These are phyloP conservation scores for Crinitomyces ghanaensis DNA, from an alignment of 805 yeast species.

Conservation along the genomic window DNA sequence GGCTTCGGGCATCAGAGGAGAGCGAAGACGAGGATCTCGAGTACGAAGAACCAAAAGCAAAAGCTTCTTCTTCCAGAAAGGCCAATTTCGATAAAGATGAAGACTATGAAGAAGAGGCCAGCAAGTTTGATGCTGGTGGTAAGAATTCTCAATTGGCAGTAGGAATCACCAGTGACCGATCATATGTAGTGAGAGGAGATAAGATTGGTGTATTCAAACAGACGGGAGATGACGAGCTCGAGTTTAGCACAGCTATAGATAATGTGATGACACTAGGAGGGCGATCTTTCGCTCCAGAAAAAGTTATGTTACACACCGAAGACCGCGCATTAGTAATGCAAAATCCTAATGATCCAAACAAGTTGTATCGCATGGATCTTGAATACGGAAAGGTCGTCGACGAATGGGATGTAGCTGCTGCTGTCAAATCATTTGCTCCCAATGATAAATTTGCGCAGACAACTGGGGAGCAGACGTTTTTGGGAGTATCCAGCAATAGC, in stretches of 20 bases:
- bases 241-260: constrained; percentile 57
- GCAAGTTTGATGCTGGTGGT: constrained; percentile 23
- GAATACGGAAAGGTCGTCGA: constrained; percentile 75
- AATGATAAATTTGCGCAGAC: constrained; percentile 62
- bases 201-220: constrained; percentile 71
- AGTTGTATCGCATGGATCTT: constrained; percentile 64
- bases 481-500: constrained; percentile 56
- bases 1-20: constrained; percentile 14
- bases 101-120: constrained; percentile 18
- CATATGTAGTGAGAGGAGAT: constrained; percentile 71
- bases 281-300: constrained; percentile 40
- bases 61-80: constrained; percentile 18
- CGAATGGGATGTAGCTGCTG: constrained; percentile 51
- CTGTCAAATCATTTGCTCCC: constrained; percentile 53
- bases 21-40: constrained; percentile 28
- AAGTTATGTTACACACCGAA: constrained; percentile 65
- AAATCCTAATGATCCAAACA: constrained; percentile 33
- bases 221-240: constrained; percentile 38
- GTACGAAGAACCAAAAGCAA: constrained; percentile 22
- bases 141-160: constrained; percentile 58
- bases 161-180: constrained; percentile 56
- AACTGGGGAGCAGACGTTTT: constrained; percentile 59
- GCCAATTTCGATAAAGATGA: constrained; percentile 24
- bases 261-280: constrained; percentile 44
- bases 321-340: constrained; percentile 62